Percentiles rank a stretch among this genome's conserved stretches.
Conservation (phyloP, 2,329 filamentous ascomycete species). For the Neoascochyta sp. region DNA sequence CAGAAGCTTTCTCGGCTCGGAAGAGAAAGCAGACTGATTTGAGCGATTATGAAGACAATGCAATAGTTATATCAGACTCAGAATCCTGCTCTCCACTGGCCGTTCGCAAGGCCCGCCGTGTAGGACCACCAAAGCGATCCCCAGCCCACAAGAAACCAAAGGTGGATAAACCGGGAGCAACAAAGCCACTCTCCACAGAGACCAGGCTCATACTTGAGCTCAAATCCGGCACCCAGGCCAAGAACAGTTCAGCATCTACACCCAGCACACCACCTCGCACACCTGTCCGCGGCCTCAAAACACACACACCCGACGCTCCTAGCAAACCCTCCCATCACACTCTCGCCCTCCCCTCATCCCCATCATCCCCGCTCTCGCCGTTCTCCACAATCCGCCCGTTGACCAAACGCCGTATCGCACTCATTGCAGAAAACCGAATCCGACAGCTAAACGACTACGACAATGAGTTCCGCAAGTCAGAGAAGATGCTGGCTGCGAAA, state of each 20-base stretch:
- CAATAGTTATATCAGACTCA: neutral
- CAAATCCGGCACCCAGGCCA: neutral
- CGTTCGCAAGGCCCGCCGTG: neutral
- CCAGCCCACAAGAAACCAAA: neutral
- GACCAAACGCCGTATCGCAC: constrained; percentile 2
- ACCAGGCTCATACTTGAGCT: neutral
- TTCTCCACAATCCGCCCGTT: neutral
- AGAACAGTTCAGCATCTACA: neutral
- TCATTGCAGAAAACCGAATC: neutral
- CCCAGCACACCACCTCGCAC: neutral
- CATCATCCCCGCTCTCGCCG: neutral
- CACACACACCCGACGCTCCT: neutral
- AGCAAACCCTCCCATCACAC: neutral
- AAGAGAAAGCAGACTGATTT: constrained; percentile 4
- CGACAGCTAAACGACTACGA: constrained; percentile 1
- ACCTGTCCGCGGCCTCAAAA: neutral
- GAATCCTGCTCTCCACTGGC: neutral
- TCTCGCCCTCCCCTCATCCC: neutral
- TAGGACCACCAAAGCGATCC: neutral
- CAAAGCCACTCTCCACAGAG: neutral
- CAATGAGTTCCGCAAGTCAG: neutral
- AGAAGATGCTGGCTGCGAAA: neutral
- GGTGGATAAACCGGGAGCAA: neutral
- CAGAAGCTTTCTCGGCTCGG: constrained; percentile 1
- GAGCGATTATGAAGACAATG: constrained; percentile 3